Evolutionary conservation across 257 asterid genomes (phyloP).

Genomic region (Solanum arcanum): DNA sequence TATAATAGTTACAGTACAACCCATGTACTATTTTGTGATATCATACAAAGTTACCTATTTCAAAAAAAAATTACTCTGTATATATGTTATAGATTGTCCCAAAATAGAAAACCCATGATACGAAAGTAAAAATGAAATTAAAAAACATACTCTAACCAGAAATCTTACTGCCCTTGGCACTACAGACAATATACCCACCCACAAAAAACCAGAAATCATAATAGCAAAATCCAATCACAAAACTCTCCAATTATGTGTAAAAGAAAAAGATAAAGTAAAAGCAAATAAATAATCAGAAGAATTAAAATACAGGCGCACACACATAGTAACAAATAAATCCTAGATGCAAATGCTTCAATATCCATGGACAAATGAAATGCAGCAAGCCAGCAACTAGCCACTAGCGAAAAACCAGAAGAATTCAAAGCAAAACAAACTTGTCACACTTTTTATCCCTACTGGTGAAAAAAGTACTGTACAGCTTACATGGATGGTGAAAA

Average conservation of each 20-base stretch:
- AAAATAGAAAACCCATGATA: background rate
- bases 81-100: background rate
- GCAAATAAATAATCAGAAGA: background rate
- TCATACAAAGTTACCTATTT: too few relatives aligned
- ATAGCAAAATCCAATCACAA: background rate
- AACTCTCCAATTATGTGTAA: background rate
- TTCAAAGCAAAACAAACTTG: background rate
- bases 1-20: too few relatives aligned
- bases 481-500: slow-evolving; percentile 71
- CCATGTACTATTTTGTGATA: too few relatives aligned
- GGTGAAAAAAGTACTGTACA: background rate
- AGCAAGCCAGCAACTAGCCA: background rate
- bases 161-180: background rate
- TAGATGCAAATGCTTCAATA: background rate
- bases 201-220: background rate
- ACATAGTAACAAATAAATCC: background rate
- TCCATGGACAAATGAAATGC: background rate
- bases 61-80: background rate
- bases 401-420: background rate
- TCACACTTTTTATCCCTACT: background rate
- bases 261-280: background rate
- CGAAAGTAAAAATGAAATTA: background rate
- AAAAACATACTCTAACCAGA: background rate
- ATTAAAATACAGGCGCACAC: background rate
- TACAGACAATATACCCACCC: background rate